Evolutionary conservation across 2,329 filamentous ascomycete genomes (phyloP).

Genomic region (Lithohypha guttulata): DNA sequence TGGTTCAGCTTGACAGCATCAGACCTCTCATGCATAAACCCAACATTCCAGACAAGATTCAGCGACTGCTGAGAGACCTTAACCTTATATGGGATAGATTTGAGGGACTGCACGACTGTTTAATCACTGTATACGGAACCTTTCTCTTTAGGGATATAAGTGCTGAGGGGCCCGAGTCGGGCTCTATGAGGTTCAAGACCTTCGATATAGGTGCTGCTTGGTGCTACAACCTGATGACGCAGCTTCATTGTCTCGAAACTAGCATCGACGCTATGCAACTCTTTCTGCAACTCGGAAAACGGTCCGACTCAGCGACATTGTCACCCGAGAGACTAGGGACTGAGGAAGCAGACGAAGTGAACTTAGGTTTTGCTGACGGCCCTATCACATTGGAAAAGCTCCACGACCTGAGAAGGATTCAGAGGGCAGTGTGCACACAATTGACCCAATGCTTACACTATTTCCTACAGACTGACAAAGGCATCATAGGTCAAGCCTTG

Average conservation of each 20-base stretch:
- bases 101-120: neutral
- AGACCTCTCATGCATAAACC: neutral
- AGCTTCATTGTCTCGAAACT: constrained; percentile 4
- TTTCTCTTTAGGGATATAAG: neutral
- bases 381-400: neutral
- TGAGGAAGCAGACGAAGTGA: neutral
- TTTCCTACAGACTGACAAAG: constrained; percentile 10
- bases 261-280: neutral
- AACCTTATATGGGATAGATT: neutral
- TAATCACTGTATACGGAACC: neutral
- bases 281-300: neutral
- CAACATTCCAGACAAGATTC: neutral
- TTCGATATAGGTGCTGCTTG: constrained; percentile 6
- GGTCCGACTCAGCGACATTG: neutral
- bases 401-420: neutral
- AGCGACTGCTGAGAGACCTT: neutral
- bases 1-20: constrained; percentile 5
- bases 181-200: constrained; percentile 5
- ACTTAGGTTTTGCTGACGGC: neutral
- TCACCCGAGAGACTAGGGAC: neutral
- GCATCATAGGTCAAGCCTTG: constrained; percentile 8
- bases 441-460: constrained; percentile 8
- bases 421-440: constrained; percentile 1
- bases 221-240: constrained; percentile 5
- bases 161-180: neutral